Conservation (phyloP, 2,329 filamentous ascomycete genomes). For the Pestalotiopsis sp. region DNA sequence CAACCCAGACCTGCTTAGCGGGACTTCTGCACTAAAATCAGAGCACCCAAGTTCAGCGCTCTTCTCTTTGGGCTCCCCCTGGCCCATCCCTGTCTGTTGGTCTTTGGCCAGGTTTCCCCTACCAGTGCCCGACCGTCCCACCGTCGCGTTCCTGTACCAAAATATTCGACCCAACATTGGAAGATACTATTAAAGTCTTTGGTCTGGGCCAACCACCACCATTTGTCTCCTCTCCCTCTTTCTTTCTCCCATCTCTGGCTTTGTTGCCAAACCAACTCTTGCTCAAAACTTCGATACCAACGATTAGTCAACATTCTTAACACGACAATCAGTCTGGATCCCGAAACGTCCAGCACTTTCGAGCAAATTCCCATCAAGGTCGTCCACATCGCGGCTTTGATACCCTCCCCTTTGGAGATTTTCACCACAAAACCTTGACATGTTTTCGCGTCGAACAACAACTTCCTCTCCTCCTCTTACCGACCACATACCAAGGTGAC, state of each 20-base stretch:
- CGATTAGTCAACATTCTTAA: constrained; percentile 13
- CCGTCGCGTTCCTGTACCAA: not conserved
- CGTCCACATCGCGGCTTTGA: constrained; percentile 37
- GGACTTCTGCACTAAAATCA: not conserved
- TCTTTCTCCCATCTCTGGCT: constrained; percentile 30
- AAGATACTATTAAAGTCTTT: constrained; percentile 25
- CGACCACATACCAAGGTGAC: constrained; percentile 66
- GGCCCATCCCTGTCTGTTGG: constrained; percentile 13
- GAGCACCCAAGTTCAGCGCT: not conserved
- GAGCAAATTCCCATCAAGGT: constrained; percentile 35
- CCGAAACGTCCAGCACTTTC: constrained; percentile 39
- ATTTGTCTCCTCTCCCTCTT: constrained; percentile 14
- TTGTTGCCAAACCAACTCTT: constrained; percentile 27
- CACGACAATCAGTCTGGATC: constrained; percentile 32
- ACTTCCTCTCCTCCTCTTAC: constrained; percentile 57
- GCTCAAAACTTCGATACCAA: constrained; percentile 17
- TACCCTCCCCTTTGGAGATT: constrained; percentile 37
- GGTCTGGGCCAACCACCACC: constrained; percentile 24
- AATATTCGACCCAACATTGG: not conserved
- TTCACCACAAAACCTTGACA: constrained; percentile 47
- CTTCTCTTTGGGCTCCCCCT: not conserved
- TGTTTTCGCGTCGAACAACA: constrained; percentile 59
- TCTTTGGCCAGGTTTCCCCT: constrained; percentile 10
- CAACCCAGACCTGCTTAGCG: not conserved
- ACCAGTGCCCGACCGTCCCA: not conserved